Evolutionary conservation across 805 yeast genomes (phyloP), one percentile per base, ranked within the genome.

Genomic region (Metschnikowia lunata): DNA sequence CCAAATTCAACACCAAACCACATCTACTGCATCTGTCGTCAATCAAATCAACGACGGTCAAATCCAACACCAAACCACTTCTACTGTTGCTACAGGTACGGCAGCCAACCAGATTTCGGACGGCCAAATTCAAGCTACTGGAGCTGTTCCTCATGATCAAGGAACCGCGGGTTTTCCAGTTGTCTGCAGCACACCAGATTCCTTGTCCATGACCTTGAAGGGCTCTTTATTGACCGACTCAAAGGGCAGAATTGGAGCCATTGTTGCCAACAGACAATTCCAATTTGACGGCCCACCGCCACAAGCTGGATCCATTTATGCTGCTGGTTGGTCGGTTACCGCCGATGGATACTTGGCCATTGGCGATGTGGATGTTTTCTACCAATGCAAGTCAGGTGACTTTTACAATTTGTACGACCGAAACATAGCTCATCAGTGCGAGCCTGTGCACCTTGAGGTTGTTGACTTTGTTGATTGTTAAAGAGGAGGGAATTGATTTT

Each of bases 281-380:
- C 88, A 82, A 69, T 82, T 81, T 60, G 87, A 83, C 61, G 87
- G 87, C 61, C 86, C 86, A 46, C 83, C 86, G 69, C 89, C 90
- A 60, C 91, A 84, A 74, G 87, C 60, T 34, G 64, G 64, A 26
- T 38, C 63, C 46, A 59, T 60, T 42, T 60, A 56, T 54, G 63
- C 64, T 39, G 62, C 57, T 30, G 64, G 64, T 32, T 60, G 64
- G 64, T 71, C 80, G 40, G 70, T 79, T 47, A 69, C 78, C 40
- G 56, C 59, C 50, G 76, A 75, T 51, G 82, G 75, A 15, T 79
- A 78, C 65, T 75, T 83, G 58, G 87, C 87, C 30, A 65, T 83
- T 49, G 89, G 88, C 66, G 66, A 68, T 56, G 60, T 66, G 39
- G 79, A 79, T 49, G 71, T 74, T 43, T 84, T 84, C 74, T 84